Base-by-base conservation (phyloP, 768 basidiomycete species). In the Macrolepiota albuminosa region DNA sequence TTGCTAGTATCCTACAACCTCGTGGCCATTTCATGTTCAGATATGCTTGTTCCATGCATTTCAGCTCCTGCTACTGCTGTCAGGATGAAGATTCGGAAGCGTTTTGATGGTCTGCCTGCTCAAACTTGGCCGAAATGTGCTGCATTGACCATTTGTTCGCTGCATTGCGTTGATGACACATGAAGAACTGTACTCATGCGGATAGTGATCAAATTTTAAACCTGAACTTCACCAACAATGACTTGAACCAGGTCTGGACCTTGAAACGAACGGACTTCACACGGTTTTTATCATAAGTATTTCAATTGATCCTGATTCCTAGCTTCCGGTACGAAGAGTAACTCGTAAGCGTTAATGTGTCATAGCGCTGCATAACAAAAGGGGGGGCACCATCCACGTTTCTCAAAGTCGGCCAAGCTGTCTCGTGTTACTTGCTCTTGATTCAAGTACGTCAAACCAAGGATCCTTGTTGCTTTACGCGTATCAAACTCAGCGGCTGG, bases 371-470 rank as follows among this genome's bases (percentile, higher is more conserved):
- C 18, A 21, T n/a, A 43, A 42, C n/a, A n/a, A 29, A 29, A 29
- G 4, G 29, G 29, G 29, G 29, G 29, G 4, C 46, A 76, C 80
- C 78, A 81, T 0, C 77, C 77, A n/a, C 74, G 72, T 21, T 63
- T 68, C 63, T 75, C 73, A 56, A 75, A 81, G 60, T 82, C 76
- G 2, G 67, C 70, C 42, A 82, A 57, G 10, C 69, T 73, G 59
- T 79, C 82, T 56, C 61, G 73, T 11, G 76, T 70, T 5, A 73
- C 74, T 63, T 81, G 73, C 61, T 75, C 75, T 49, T 75, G 72
- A 5, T 72, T 70, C 13, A 69, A 70, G 55, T 77, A 82, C 57
- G 73, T 73, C n/a, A 82, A 54, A 2, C 79, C 78, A 6, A 83
- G 69, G 2, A 83, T 68, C 40, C 70, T 70, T 39, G 66, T 66